Evolutionary conservation across 148 eudicot species (phyloP), one percentile per base, ranked within the genome.

Genomic region (Cornus florida): DNA sequence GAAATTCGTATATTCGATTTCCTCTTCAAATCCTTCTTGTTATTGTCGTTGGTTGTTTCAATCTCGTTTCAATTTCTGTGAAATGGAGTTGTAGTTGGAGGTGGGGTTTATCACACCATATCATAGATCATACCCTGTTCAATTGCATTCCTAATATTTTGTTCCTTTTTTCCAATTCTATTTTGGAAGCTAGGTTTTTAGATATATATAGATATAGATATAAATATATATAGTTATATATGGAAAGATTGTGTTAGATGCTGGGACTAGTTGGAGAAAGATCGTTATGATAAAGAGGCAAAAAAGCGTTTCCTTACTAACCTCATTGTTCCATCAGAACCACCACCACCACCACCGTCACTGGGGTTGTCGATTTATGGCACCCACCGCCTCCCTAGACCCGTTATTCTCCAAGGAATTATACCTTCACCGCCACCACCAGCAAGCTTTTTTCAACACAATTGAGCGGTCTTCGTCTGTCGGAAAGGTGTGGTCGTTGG

Each of bases 201-300:
- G 2, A 50, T 50, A 9, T 39, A 39, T 0, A 43, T 6, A 43
- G 2, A 43, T 2, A 43, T 43, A 43, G 0, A 43, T 2, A 43
- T 6, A 43, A 2, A 9, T 4, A 43, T 6, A 43, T 6, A 43
- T 6, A 43, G 2, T 0, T 43, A 43, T 6, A 43, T 53, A 11
- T 11, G 3, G 59, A 16, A 16, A 53, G 59, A 11, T 60, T 56
- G 80, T 56, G 65, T 69, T 17, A 22, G 33, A 70, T 69, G 80
- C 64, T 57, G 67, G 24, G 32, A 19, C n/a, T 32, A 20, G 59
- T 3, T 59, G 19, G 81, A 17, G 48, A 24, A 6, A 38, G 59
- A 56, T 48, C 76, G 76, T 72, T 79, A 79, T 74, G 82, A 73
- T 80, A 80, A 74, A 56, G 82, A 74, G 73, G 78, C 77, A 68